Percentiles rank a stretch among this genome's conserved stretches.
Evolutionary conservation across 169 alveolate species (phyloP).

Genomic region (Plasmodium blacklocki): DNA sequence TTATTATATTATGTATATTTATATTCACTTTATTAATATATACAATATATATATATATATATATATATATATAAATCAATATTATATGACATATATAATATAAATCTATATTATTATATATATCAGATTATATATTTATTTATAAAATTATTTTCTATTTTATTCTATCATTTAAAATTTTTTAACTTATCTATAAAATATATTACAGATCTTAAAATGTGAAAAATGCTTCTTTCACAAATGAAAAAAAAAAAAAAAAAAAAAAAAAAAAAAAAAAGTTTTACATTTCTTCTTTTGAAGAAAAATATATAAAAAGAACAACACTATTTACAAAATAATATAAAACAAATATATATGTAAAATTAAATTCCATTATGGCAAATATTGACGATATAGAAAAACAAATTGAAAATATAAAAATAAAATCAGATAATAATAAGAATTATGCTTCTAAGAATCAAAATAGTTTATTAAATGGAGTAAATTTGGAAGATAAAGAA

Average conservation of each 20-base stretch:
- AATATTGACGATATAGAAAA: constrained; percentile 1
- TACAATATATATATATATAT: too few relatives aligned
- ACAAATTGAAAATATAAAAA: constrained; percentile 7
- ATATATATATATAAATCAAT: too few relatives aligned
- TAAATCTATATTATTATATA: too few relatives aligned
- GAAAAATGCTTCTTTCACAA: constrained; percentile 13
- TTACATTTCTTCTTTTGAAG: neutral
- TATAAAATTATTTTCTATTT: too few relatives aligned
- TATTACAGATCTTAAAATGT: neutral
- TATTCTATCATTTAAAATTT: too few relatives aligned
- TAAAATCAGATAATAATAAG: neutral
- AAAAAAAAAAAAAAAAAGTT: neutral
- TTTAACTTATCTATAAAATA: too few relatives aligned
- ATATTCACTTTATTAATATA: too few relatives aligned
- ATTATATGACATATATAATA: too few relatives aligned
- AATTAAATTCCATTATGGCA: neutral
- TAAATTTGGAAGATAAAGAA: neutral
- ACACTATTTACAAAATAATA: neutral
- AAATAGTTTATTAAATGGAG: constrained; percentile 3
- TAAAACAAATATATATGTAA: neutral
- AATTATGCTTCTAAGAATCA: neutral
- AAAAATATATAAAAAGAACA: neutral
- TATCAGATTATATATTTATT: too few relatives aligned
- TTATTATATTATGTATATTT: too few relatives aligned
- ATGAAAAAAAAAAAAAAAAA: constrained; percentile 2